Percentiles rank a stretch among this genome's conserved stretches.
Evolutionary conservation across 805 yeast genomes (phyloP).

Genomic region (Starmerella vaccinii): DNA sequence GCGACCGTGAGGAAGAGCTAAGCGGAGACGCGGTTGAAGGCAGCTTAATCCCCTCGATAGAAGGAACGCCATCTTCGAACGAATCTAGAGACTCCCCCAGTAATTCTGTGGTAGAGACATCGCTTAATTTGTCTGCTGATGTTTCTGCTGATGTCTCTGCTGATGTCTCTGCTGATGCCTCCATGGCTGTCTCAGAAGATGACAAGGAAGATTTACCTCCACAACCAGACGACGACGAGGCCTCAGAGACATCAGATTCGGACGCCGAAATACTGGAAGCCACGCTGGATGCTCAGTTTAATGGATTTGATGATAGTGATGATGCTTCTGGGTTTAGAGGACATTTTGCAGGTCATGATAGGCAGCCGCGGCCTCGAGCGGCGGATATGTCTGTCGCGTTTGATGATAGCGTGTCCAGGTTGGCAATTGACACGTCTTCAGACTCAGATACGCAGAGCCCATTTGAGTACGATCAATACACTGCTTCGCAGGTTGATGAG

Average conservation of each 20-base stretch:
- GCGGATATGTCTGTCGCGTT: background rate
- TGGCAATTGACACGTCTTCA: slow-evolving; percentile 1
- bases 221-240: background rate
- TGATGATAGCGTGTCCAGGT: slow-evolving; percentile 6
- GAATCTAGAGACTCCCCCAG: background rate
- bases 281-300: background rate
- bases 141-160: background rate
- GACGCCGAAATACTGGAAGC: background rate
- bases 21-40: background rate
- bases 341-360: too few relatives aligned
- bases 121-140: background rate
- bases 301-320: background rate
- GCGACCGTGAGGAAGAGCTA: background rate
- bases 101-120: too few relatives aligned
- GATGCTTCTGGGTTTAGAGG: too few relatives aligned
- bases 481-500: slow-evolving; percentile 3
- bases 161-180: background rate
- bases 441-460: slow-evolving; percentile 1
- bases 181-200: background rate
- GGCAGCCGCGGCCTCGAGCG: too few relatives aligned
- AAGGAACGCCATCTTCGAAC: too few relatives aligned
- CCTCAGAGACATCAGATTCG: background rate
- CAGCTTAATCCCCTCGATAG: too few relatives aligned
- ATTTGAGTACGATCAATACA: slow-evolving; percentile 5
- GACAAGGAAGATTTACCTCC: background rate